A percentile compares a stretch with the other conserved stretches of the same genome.
phyloP scores from a whole-genome alignment of 1,139 yeast species.

The Diutina pseudorugosa region DNA sequence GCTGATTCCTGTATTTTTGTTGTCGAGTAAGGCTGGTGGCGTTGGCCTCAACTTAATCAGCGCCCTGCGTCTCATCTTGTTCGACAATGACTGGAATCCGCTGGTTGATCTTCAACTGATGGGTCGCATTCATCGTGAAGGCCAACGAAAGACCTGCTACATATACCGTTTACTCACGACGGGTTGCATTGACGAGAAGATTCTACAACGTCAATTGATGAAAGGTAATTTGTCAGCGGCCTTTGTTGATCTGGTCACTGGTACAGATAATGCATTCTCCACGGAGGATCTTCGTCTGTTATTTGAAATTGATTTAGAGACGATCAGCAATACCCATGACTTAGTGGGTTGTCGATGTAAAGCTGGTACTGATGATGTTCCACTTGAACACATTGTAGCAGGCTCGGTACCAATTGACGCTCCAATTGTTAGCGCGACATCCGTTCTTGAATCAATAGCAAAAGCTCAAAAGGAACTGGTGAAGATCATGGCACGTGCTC shows the following conservation, averaged over 20 bases:
- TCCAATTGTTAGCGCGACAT: not conserved
- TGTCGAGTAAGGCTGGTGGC: constrained; percentile 93
- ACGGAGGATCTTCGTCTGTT: constrained; percentile 60
- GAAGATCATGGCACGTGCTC: not conserved
- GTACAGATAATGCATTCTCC: constrained; percentile 38
- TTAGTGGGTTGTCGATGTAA: constrained; percentile 61
- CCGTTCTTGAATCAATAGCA: not conserved
- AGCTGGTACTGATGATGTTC: not conserved
- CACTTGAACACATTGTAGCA: not conserved
- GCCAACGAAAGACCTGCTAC: constrained; percentile 68
- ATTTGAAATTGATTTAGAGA: constrained; percentile 40
- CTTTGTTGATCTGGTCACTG: constrained; percentile 46
- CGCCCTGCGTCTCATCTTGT: constrained; percentile 72
- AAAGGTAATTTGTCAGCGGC: constrained; percentile 71
- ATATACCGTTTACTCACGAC: constrained; percentile 76
- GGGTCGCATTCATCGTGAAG: constrained; percentile 93
- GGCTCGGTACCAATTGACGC: not conserved
- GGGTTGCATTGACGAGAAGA: constrained; percentile 91
- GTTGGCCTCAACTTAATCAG: constrained; percentile 85
- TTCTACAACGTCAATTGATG: constrained; percentile 84
- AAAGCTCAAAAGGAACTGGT: not conserved
- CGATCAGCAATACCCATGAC: constrained; percentile 72
- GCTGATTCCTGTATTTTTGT: constrained; percentile 49
- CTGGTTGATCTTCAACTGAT: constrained; percentile 87
- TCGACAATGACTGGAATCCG: constrained; percentile 95